These are phyloP conservation scores for Cladophialophora psammophila DNA, from an alignment of 2,329 filamentous ascomycete genomes.

Conservation along the genomic window DNA sequence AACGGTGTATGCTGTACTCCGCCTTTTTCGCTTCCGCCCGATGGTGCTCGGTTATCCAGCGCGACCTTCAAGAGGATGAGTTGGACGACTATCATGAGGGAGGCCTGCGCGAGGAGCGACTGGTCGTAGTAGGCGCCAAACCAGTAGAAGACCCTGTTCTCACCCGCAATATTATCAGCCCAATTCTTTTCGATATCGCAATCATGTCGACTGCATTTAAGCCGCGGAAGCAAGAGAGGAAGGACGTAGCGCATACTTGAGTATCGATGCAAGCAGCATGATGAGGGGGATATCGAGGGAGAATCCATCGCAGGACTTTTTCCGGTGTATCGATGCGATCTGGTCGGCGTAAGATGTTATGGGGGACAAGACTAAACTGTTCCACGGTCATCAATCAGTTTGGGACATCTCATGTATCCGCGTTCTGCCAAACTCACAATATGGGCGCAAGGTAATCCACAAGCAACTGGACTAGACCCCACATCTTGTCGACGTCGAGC, in stretches of 20 bases:
- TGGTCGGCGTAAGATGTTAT: constrained; percentile 72
- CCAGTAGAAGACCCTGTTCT: constrained; percentile 68
- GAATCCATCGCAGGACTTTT: constrained; percentile 67
- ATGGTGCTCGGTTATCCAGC: constrained; percentile 61
- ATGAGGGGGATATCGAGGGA: constrained; percentile 72
- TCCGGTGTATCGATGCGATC: constrained; percentile 69
- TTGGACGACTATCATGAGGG: constrained; percentile 67
- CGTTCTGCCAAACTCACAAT: constrained; percentile 50
- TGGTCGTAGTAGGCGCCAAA: constrained; percentile 67
- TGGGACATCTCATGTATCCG: neutral
- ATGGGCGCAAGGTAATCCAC: constrained; percentile 58
- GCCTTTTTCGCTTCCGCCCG: constrained; percentile 45
- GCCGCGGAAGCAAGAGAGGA: too few relatives aligned
- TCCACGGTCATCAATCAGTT: neutral
- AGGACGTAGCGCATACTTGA: constrained; percentile 59
- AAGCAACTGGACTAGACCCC: constrained; percentile 35
- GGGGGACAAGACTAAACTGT: constrained; percentile 67
- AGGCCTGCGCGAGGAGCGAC: constrained; percentile 66
- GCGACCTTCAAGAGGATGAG: constrained; percentile 67
- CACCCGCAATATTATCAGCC: neutral
- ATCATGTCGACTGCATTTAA: neutral
- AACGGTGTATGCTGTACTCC: constrained; percentile 54
- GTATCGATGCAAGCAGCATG: constrained; percentile 69
- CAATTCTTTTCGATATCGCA: neutral
- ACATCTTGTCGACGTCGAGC: constrained; percentile 25